Evolutionary conservation across 306 rosid genomes (phyloP), one percentile per base, ranked within the genome.

Genomic region (Pterocarpus macrocarpus): DNA sequence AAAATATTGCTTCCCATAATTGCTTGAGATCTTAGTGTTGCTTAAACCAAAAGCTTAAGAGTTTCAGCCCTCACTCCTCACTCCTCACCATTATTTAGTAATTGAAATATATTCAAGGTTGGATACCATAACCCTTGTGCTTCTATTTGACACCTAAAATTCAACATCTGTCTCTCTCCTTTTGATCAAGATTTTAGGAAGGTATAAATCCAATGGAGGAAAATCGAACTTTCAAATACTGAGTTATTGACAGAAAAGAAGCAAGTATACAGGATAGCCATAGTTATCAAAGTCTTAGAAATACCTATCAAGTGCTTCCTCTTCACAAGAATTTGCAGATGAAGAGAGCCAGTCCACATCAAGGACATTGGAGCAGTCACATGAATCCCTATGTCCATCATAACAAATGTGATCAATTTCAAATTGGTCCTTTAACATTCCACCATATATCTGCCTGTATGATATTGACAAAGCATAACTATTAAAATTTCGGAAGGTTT

Each of bases 291-390:
- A 69, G 41, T 53, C 17, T 62, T 30, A 30, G 33, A 81, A 84
- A 76, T 86, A 93, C 99, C 99, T 87, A 81, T 81, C 94, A 76
- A 77, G 84, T 56, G 75, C 52, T 62, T 93, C 99, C 71, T 93
- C 97, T 90, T 96, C 98, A 83, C 93, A 88, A 55, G 99, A 94
- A 87, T 90, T 94, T 85, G 87, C 98, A 15, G 98, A 92, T 12
- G 99, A 87, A 72, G 99, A 93, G 80, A 92, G 86, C 95, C 97
- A 92, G 56, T 88, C 97, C 39, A 76, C 76, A 77, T 96, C 94
- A 70, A 90, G 83, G 80, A 92, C 86, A 86, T 90, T 87, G 38
- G 98, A 90, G 87, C 94, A 90, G 85, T 88, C 91, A 61, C 87
- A 85, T 17, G 89, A 85, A 76, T 88, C 91, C 38, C 93, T 94